phyloP scores from a whole-genome alignment of 1,284 basidiomycete species.

The Limonomyces culmigenus region DNA sequence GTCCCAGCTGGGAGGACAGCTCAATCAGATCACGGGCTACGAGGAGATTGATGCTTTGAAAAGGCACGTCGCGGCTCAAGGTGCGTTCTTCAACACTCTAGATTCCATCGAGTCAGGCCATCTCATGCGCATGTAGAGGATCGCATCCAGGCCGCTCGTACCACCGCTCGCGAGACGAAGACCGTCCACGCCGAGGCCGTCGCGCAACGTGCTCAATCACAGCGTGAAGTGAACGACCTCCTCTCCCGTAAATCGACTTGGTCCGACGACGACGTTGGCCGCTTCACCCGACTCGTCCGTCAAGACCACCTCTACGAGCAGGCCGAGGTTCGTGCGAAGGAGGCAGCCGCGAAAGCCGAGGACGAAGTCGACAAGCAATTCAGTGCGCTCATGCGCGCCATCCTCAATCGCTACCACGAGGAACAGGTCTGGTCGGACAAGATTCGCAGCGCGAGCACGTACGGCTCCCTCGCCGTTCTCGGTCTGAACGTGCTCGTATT shows the following conservation, averaged over 20 bases:
- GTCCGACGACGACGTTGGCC: conserved; percentile 66
- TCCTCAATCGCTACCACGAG: conserved; percentile 84
- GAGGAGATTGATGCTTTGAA: conserved; percentile 79
- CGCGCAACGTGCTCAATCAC: conserved; percentile 56
- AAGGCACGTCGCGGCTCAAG: conserved; percentile 60
- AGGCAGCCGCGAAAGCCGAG: conserved; percentile 48
- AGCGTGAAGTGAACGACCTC: conserved; percentile 81
- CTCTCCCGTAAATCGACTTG: conserved; percentile 80
- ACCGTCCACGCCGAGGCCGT: conserved; percentile 60
- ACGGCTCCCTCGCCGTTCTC: conserved; percentile 71
- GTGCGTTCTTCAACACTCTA: conserved; percentile 25
- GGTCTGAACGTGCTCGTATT: conserved; percentile 81
- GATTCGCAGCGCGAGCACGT: conserved; percentile 83
- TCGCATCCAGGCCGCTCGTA: conserved; percentile 39
- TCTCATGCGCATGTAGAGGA: conserved; percentile 27
- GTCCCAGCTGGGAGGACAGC: conserved; percentile 53
- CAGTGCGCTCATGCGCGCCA: conserved; percentile 69
- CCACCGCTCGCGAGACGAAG: conserved; percentile 54
- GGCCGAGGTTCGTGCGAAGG: conserved; percentile 54
- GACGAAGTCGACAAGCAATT: conserved; percentile 72
- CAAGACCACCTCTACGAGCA: conserved; percentile 76
- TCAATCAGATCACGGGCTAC: conserved; percentile 83
- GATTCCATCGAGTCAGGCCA: not conserved
- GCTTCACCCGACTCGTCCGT: conserved; percentile 76
- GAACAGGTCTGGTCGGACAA: conserved; percentile 98